Percentiles rank a stretch among this genome's conserved stretches.
Conservation (phyloP, 208 protist species). For the Angomonas deanei region DNA sequence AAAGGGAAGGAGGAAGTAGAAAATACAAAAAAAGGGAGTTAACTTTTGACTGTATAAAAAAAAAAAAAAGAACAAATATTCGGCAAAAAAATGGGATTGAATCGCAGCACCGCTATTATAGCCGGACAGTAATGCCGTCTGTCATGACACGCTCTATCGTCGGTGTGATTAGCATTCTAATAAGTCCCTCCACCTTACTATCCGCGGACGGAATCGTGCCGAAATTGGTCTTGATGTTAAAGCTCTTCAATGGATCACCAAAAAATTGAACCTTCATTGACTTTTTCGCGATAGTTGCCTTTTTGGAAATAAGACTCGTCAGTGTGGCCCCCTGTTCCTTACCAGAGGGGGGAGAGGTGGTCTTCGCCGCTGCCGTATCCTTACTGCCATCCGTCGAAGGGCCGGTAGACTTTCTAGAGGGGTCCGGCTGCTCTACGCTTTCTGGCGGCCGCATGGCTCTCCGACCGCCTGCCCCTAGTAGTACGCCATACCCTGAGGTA, state of each 20-base stretch:
- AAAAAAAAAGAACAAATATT: slow-evolving; percentile 13
- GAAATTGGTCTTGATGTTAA: slow-evolving; percentile 77
- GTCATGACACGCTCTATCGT: slow-evolving; percentile 79
- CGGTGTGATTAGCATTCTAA: slow-evolving; percentile 68
- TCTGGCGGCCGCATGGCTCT: slow-evolving; percentile 71
- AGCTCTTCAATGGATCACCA: slow-evolving; percentile 78
- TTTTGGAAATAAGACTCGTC: slow-evolving; percentile 41
- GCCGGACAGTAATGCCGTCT: slow-evolving; percentile 50
- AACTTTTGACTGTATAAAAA: no score
- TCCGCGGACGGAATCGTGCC: slow-evolving; percentile 62
- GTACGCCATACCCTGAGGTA: slow-evolving; percentile 52
- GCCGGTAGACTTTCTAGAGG: neutral
- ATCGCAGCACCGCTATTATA: neutral
- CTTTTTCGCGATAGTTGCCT: slow-evolving; percentile 38
- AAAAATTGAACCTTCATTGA: slow-evolving; percentile 79
- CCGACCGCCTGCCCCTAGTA: slow-evolving; percentile 68
- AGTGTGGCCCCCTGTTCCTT: slow-evolving; percentile 44
- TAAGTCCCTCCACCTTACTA: slow-evolving; percentile 69
- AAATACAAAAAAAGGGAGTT: slow-evolving; percentile 10
- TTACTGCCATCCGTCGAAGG: no score
- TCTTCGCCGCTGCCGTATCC: neutral
- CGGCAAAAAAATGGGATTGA: neutral
- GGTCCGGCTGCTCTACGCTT: slow-evolving; percentile 7
- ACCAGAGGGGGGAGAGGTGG: neutral
- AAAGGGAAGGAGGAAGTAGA: neutral